A percentile compares a stretch with the other conserved stretches of the same genome.
These are phyloP conservation scores for Suillus clintonianus DNA, from an alignment of 768 basidiomycete species.

Conservation along the genomic window DNA sequence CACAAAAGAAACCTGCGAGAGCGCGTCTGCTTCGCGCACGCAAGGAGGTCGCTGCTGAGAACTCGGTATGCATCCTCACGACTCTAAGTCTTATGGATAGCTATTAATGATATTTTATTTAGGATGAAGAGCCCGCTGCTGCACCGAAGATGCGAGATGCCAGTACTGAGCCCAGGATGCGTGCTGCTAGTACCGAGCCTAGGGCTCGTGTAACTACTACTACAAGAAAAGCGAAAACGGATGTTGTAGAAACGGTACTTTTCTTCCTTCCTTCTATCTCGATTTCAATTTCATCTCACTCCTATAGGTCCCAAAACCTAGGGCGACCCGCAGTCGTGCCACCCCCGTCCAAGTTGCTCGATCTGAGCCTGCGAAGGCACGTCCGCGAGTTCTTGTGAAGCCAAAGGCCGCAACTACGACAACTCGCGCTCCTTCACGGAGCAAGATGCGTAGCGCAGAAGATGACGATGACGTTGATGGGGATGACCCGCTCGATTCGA, in stretches of 20 bases:
- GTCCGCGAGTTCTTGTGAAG: constrained; percentile 1
- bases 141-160: neutral
- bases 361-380: constrained; percentile 3
- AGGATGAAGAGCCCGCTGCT: constrained; percentile 9
- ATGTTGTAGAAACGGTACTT: neutral
- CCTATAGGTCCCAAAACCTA: neutral
- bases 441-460: neutral
- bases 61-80: neutral
- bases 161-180: neutral
- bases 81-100: neutral
- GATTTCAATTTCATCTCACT: neutral
- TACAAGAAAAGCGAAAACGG: neutral
- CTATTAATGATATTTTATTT: neutral
- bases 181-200: constrained; percentile 1
- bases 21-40: neutral
- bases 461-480: constrained; percentile 6
- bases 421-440: neutral
- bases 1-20: neutral
- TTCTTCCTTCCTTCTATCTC: neutral
- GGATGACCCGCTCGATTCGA: constrained; percentile 11
- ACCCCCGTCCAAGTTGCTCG: neutral
- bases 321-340: neutral
- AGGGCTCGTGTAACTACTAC: neutral
- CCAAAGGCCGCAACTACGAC: constrained; percentile 4
- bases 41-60: neutral